A percentile compares a stretch with the other conserved stretches of the same genome.
phyloP scores from a whole-genome alignment of 2,329 filamentous ascomycete species.

The Thielaviopsis musarum region DNA sequence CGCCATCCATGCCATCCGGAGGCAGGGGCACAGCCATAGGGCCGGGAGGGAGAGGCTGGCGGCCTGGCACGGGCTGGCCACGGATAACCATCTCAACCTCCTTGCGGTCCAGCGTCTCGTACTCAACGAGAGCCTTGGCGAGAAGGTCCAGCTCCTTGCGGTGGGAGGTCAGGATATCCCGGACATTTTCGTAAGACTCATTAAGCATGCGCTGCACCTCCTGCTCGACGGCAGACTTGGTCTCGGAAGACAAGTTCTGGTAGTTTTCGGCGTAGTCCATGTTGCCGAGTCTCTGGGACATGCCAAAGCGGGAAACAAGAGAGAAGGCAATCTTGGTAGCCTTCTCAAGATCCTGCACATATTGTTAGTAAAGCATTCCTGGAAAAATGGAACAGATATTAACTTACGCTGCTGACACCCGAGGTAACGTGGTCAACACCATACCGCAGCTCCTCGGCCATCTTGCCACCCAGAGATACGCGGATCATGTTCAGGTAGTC shows the following conservation, averaged over 20 bases:
- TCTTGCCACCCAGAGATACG: constrained; percentile 69
- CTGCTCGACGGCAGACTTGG: constrained; percentile 68
- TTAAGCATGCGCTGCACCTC: constrained; percentile 78
- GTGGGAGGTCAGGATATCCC: constrained; percentile 52
- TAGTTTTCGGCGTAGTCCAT: constrained; percentile 77
- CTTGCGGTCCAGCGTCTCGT: constrained; percentile 76
- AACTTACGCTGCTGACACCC: constrained; percentile 60
- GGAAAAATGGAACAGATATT: background rate
- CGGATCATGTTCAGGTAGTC: constrained; percentile 72
- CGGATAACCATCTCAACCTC: constrained; percentile 84
- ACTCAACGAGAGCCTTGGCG: constrained; percentile 79
- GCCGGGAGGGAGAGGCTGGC: constrained; percentile 31
- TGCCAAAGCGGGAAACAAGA: constrained; percentile 80
- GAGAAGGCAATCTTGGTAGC: constrained; percentile 71
- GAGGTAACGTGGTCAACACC: constrained; percentile 83
- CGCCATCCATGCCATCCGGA: constrained; percentile 6
- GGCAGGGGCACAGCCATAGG: constrained; percentile 36
- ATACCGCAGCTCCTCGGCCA: constrained; percentile 81
- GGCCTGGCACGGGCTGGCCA: constrained; percentile 63
- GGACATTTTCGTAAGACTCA: constrained; percentile 61
- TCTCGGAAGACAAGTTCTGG: constrained; percentile 65
- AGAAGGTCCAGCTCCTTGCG: constrained; percentile 75
- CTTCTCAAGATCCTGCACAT: constrained; percentile 56
- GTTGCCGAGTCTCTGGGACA: constrained; percentile 75
- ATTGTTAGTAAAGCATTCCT: constrained; percentile 16